These are phyloP conservation scores for Naganishia cerealis DNA, from an alignment of 1,284 basidiomycete species.

Conservation along the genomic window DNA sequence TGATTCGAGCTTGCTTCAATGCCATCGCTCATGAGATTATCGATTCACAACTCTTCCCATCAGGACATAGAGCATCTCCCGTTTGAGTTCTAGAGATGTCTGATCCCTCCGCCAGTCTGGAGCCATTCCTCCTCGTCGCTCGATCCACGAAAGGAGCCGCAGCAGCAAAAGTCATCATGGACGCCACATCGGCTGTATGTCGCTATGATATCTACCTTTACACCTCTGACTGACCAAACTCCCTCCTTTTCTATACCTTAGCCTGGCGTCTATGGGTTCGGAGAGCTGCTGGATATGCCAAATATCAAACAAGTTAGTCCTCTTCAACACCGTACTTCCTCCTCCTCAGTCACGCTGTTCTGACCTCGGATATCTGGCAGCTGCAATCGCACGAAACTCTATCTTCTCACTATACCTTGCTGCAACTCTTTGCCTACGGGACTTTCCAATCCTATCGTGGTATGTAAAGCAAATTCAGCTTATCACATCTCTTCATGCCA, in stretches of 20 bases:
- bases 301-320: slow-evolving; percentile 74
- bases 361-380: slow-evolving; percentile 9
- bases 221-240: slow-evolving; percentile 31
- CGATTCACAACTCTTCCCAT: not conserved
- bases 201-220: not conserved
- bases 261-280: slow-evolving; percentile 85
- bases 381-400: slow-evolving; percentile 62
- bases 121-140: slow-evolving; percentile 84
- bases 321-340: slow-evolving; percentile 1
- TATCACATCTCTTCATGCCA: not conserved
- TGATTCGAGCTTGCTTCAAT: not conserved
- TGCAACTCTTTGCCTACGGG: slow-evolving; percentile 85
- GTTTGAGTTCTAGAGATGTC: not conserved
- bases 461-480: slow-evolving; percentile 37
- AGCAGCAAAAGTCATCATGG: slow-evolving; percentile 79
- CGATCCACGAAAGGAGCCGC: slow-evolving; percentile 86
- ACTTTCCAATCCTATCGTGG: slow-evolving; percentile 75
- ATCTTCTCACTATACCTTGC: slow-evolving; percentile 64
- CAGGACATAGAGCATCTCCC: too few relatives aligned
- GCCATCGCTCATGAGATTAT: not conserved
- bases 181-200: slow-evolving; percentile 72
- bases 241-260: slow-evolving; percentile 29
- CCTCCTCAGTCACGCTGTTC: slow-evolving; percentile 20
- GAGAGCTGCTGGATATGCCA: slow-evolving; percentile 76
- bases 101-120: slow-evolving; percentile 61